These are phyloP conservation scores for Entamoeba moshkovskii DNA, from an alignment of 208 protist species.

Conservation along the genomic window DNA sequence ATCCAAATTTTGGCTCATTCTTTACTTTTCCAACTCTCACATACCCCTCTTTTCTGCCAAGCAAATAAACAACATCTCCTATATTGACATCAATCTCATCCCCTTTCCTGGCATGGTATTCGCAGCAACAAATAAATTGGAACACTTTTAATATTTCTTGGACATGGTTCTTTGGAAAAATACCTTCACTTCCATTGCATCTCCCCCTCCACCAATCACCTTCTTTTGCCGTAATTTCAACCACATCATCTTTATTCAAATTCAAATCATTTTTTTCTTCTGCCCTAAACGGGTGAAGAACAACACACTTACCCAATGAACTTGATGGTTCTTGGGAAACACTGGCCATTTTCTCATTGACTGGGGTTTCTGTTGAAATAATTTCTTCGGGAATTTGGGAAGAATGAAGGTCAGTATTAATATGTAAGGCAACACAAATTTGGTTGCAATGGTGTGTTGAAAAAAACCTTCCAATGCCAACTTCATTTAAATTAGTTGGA, in stretches of 20 bases:
- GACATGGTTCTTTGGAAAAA: background rate
- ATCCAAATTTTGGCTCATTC: background rate
- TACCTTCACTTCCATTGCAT: background rate
- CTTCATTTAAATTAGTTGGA: background rate
- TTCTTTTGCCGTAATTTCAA: background rate
- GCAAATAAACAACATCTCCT: background rate
- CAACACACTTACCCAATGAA: background rate
- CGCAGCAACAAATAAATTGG: background rate
- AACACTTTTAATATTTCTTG: background rate
- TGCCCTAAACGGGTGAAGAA: background rate
- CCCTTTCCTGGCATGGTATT: background rate
- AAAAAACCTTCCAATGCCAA: background rate
- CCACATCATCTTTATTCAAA: background rate
- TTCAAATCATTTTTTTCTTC: background rate
- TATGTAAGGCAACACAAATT: background rate
- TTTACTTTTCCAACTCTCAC: background rate
- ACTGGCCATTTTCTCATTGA: background rate
- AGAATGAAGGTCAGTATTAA: background rate
- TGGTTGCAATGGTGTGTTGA: background rate
- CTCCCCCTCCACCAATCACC: background rate
- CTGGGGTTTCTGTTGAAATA: background rate
- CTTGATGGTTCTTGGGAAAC: background rate
- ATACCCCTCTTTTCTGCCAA: background rate
- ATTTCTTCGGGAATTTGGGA: background rate
- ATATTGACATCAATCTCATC: background rate